Conservation (phyloP, 192 early-diverging fungal genomes). For the Backusella mclennaniae region DNA sequence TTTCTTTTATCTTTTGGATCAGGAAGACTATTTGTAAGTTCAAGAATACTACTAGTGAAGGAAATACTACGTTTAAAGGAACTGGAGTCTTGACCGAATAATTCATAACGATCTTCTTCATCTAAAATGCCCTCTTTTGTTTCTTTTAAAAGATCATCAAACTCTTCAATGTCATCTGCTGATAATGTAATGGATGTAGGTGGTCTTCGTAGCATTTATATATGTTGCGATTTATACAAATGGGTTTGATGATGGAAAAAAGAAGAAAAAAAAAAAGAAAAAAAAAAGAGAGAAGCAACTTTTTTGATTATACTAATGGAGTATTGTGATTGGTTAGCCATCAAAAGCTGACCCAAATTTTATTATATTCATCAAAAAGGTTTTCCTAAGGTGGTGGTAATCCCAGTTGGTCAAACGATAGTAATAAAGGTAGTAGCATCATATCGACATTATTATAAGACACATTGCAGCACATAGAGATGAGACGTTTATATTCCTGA, state of each 20-base stretch:
- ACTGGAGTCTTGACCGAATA: neutral
- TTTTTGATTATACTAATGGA: neutral
- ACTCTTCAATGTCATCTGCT: neutral
- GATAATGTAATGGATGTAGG: neutral
- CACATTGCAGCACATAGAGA: constrained; percentile 65
- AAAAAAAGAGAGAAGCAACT: too few species aligned
- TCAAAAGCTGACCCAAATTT: neutral
- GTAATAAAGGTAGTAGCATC: constrained; percentile 55
- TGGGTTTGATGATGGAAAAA: neutral
- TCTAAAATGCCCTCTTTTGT: neutral
- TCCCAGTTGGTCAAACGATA: constrained; percentile 51
- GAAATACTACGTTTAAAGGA: neutral
- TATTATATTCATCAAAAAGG: neutral
- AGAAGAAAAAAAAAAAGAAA: neutral
- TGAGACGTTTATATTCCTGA: constrained; percentile 63
- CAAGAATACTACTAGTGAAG: neutral
- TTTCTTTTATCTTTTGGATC: neutral
- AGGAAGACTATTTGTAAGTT: neutral
- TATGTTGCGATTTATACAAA: neutral
- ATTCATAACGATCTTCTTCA: neutral
- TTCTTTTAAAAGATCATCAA: constrained; percentile 3
- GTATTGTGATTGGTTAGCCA: neutral
- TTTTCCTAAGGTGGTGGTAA: neutral
- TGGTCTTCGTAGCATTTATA: neutral
- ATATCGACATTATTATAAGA: constrained; percentile 59